Percentiles rank a stretch among this genome's conserved stretches.
phyloP scores from a whole-genome alignment of 2,329 filamentous ascomycete genomes.

The Exserohilum rostratum region DNA sequence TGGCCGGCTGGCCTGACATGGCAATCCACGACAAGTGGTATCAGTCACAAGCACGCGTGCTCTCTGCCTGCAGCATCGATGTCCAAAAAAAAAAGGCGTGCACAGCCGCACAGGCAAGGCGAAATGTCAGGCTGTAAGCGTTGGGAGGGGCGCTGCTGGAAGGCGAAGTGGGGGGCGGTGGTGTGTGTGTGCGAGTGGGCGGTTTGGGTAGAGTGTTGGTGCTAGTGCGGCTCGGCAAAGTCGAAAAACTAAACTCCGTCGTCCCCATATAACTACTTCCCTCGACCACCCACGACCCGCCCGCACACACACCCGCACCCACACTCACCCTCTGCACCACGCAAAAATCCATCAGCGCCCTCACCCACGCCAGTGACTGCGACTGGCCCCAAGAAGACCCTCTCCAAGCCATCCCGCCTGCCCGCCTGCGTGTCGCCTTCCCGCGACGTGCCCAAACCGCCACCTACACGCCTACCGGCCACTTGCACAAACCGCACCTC shows the following conservation, averaged over 20 bases:
- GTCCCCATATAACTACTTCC: constrained; percentile 21
- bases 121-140: not conserved
- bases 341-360: constrained; percentile 28
- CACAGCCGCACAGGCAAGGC: no score
- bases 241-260: constrained; percentile 21
- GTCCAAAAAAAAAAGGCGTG: not conserved
- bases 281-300: constrained; percentile 20
- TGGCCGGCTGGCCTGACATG: not conserved
- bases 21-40: not conserved
- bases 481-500: constrained; percentile 40
- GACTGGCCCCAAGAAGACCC: constrained; percentile 24
- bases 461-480: constrained; percentile 37
- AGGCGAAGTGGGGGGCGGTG: no score
- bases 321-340: constrained; percentile 27
- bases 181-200: not conserved
- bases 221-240: constrained; percentile 24
- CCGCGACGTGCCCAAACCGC: constrained; percentile 43
- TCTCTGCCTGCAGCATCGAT: not conserved
- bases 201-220: constrained; percentile 7
- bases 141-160: not conserved
- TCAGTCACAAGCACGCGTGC: not conserved
- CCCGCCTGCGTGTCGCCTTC: constrained; percentile 28
- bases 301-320: constrained; percentile 24
- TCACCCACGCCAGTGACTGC: constrained; percentile 25
- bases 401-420: not conserved